These are phyloP conservation scores for Phragmites australis DNA, from an alignment of 176 grass and related monocot species.

Conservation along the genomic window DNA sequence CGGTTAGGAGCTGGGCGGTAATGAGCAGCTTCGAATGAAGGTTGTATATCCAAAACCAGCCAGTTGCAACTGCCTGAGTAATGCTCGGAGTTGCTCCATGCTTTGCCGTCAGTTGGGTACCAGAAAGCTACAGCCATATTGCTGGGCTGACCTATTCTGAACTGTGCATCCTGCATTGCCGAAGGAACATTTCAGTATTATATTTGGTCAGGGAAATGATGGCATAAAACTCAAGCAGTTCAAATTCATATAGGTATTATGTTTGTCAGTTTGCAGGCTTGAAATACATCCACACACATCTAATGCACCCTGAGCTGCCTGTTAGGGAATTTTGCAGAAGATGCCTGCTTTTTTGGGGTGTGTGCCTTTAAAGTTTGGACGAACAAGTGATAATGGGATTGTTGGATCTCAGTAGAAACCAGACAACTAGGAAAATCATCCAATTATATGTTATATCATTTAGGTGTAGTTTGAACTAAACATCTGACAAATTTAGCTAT, in stretches of 20 bases:
- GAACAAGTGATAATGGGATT: not conserved
- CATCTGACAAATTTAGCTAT: not conserved
- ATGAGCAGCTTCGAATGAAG: slow-evolving; percentile 42
- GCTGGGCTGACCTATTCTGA: slow-evolving; percentile 77
- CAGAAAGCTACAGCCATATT: slow-evolving; percentile 87
- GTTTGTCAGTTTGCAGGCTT: not conserved
- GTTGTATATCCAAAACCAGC: slow-evolving; percentile 76
- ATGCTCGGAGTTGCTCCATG: slow-evolving; percentile 75
- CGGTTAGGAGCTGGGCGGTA: slow-evolving; percentile 52
- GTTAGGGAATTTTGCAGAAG: not conserved
- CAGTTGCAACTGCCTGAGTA: slow-evolving; percentile 95
- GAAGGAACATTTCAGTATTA: slow-evolving; percentile 25
- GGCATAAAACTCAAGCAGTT: not conserved
- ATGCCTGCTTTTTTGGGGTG: not conserved
- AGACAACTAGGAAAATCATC: slow-evolving; percentile 1
- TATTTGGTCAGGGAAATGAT: slow-evolving; percentile 9
- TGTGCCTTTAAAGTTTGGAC: not conserved
- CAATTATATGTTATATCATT: not conserved
- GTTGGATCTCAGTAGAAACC: not conserved
- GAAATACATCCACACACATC: slow-evolving; percentile 3
- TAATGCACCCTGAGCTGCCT: not conserved
- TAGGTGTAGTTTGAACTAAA: not conserved
- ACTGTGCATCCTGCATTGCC: slow-evolving; percentile 83
- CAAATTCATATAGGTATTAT: not conserved
- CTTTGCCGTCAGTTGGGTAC: slow-evolving; percentile 74